Base-by-base conservation (phyloP, 257 asterid species). In the Vinca minor region DNA sequence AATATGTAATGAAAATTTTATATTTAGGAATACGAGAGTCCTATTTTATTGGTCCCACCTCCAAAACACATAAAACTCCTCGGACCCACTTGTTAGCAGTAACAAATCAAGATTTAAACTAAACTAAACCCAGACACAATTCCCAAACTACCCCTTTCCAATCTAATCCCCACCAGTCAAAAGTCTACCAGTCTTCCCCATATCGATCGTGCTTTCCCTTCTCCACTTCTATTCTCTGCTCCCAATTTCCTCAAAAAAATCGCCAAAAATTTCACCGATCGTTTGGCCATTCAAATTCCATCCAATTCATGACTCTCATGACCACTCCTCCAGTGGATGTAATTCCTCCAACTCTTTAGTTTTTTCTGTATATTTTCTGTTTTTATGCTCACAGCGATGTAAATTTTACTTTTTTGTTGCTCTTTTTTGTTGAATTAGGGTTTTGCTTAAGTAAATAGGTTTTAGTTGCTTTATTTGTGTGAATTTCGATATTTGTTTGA, bases 311-410 rank as follows among this genome's bases (percentile, higher is more conserved):
- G 88, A 82, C 93, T 63, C 86, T 82, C 26, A 73, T 71, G 55
- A 80, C 92, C 4, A 72, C 83, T 57, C 85, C 85, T 21, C 87
- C 87, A 59, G 48, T 73, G 67, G 93, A 82, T 67, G 88, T 85
- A 79, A 66, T n/a, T 53, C 26, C 38, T 44, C 29, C 18, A 45
- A n/a, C 34, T 41, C 20, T 60, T 20, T 29, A 8, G 46, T 15
- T 3, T 38, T 38, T 38, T 15, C 4, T n/a, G n/a, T n/a, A n/a
- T n/a, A n/a, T n/a, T n/a, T n/a, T n/a, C n/a, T n/a, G n/a, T n/a
- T n/a, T n/a, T n/a, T n/a, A n/a, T n/a, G n/a, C 26, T 9, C 26
- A 34, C 25, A 1, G 17, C 21, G 28, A 47, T 50, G 48, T 20
- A 20, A 50, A 54, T 75, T 62, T 56, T 67, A 39, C 49, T 65